These are phyloP conservation scores for Adenanthera pavonina DNA, from an alignment of 306 rosid genomes.

Conservation along the genomic window DNA sequence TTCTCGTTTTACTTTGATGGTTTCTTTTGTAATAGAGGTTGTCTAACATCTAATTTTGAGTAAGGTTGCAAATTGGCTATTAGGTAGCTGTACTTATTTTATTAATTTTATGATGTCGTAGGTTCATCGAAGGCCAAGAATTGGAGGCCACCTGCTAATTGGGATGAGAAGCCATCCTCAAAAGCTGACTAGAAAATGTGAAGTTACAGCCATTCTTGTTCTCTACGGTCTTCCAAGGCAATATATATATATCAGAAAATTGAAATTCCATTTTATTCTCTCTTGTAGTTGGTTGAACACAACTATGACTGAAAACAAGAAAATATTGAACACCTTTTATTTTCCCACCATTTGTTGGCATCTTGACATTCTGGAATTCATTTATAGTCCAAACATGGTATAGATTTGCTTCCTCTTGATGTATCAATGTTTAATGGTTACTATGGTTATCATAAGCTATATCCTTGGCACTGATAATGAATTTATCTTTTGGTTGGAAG, in stretches of 20 bases:
- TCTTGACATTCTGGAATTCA: slow-evolving; percentile 35
- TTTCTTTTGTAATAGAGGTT: no score
- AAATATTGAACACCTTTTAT: no score
- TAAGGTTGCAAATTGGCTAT: neutral
- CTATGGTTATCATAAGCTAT: slow-evolving; percentile 28
- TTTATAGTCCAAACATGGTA: slow-evolving; percentile 94
- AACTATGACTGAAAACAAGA: no score
- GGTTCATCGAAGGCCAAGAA: slow-evolving; percentile 54
- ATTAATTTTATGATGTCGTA: slow-evolving; percentile 31
- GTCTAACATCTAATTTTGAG: no score
- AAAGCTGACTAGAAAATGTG: slow-evolving; percentile 78
- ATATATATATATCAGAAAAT: slow-evolving; percentile 31
- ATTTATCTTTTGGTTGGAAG: slow-evolving; percentile 59
- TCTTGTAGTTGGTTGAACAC: no score
- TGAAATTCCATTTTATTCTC: no score
- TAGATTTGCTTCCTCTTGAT: slow-evolving; percentile 34
- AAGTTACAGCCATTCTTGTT: slow-evolving; percentile 99
- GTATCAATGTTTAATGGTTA: slow-evolving; percentile 23
- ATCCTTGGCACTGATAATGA: slow-evolving; percentile 33
- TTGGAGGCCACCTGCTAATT: slow-evolving; percentile 48
- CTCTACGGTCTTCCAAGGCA: slow-evolving; percentile 98
- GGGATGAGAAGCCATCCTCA: slow-evolving; percentile 82
- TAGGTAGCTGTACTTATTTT: slow-evolving; percentile 1
- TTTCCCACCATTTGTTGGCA: slow-evolving; percentile 18
- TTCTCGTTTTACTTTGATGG: no score